These are phyloP conservation scores for Trichoderma breve DNA, from an alignment of 2,329 filamentous ascomycete genomes.

Conservation along the genomic window DNA sequence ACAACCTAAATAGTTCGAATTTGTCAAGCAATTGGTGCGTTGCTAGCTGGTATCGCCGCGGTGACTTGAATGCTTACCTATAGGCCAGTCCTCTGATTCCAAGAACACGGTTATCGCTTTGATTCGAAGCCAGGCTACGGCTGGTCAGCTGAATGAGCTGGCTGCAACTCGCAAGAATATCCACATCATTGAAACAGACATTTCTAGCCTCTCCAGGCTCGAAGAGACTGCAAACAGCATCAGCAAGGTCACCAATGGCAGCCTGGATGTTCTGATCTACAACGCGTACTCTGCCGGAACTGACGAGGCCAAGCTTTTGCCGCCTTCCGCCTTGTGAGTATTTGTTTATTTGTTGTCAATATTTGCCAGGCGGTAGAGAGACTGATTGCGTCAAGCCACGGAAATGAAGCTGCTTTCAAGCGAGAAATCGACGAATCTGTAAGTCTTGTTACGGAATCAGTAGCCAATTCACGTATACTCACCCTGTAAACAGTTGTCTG, in stretches of 20 bases:
- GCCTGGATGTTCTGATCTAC: background rate
- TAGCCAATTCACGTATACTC: background rate
- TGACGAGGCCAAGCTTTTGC: background rate
- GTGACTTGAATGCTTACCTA: background rate
- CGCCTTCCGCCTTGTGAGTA: background rate
- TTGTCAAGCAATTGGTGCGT: background rate
- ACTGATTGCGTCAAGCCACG: background rate
- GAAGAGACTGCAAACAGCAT: background rate
- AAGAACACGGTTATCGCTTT: background rate
- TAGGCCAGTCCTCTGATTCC: background rate
- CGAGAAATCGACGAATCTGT: background rate
- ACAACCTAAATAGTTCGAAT: background rate
- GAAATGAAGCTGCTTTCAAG: background rate
- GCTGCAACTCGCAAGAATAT: background rate
- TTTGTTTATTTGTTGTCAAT: background rate
- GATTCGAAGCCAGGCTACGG: background rate
- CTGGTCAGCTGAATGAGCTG: background rate
- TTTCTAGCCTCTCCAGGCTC: background rate
- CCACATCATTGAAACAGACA: background rate
- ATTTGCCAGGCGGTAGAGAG: background rate
- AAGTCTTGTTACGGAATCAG: background rate
- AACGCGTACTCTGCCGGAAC: background rate
- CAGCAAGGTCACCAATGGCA: background rate
- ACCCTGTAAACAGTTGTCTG: background rate
- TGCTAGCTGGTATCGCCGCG: background rate